Base-by-base conservation (phyloP, 495 filamentous ascomycete genomes). In the Bathelium albidoporum region DNA sequence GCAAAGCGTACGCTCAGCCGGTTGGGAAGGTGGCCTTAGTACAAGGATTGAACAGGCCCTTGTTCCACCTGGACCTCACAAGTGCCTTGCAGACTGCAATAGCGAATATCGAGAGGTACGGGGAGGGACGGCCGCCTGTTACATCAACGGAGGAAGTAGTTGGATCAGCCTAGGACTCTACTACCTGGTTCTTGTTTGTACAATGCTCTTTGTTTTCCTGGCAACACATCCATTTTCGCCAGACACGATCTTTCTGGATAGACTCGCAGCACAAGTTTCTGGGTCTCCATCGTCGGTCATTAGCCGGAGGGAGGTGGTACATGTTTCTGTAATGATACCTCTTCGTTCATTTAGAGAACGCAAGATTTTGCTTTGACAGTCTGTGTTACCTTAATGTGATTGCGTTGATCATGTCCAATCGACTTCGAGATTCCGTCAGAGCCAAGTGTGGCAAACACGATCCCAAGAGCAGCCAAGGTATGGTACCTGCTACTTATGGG, bases 51-150 rank as follows among this genome's bases (percentile, higher is more conserved):
- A 91, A 94, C 75, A 75, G 90, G 68, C 94, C 94, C 53, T 82
- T 96, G 66, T 97, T 98, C 83, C 95, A 98, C 69, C 84, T 95
- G 62, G 94, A 98, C 72, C 73, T 98, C 31, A 96, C 91, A 16
- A 93, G 88, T 70, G 94, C 94, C 28, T 71, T 97, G 69, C 88
- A 95, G 74, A 93, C 89, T 73, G 93, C 91, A 18, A 82, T 97
- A 66, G 82, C 85, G 32, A 96, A 92, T 68, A 84, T 85, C 9
- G 80, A 87, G 78, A 77, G 75, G 41, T 75, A 79, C 39, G 68
- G 70, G 36, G 61, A 62, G 31, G 55, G 53, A 4, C 4, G 24
- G 39, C 52, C 26, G n/a, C 18, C 36, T 2, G 1, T 44, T 5
- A 1, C 32, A 49, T 20, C 16, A 18, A 49, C 16, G 20, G 60